Base-by-base conservation (phyloP, 441 rosid species). In the Pelargonium exstipulatum region DNA sequence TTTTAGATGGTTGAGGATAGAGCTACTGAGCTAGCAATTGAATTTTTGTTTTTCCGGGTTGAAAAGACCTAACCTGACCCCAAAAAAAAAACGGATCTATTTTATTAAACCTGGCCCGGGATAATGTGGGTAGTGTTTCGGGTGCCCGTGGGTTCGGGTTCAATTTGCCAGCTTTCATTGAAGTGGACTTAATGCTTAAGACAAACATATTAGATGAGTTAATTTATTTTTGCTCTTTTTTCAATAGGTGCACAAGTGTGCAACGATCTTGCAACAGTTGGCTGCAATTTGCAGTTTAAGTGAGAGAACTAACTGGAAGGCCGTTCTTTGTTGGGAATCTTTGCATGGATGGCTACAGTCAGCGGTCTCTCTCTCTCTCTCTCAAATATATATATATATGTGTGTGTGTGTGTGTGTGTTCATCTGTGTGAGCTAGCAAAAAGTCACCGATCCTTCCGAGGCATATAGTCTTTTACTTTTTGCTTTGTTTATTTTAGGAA, bases 231-330 rank as follows among this genome's bases (percentile, higher is more conserved):
- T 81, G 71, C 29, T 68, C 63, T 2, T 49, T 14, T 24, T 55
- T 68, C 73, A 46, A 62, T 80, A 94, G 96, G 99, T 91, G 64
- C 96, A 91, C 69, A 94, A 90, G 75, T 88, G 97, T 66, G 92
- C 96, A 6, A 89, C 94, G 9, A 88, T 95, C 74, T 82, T 95
- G 85, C 99, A 91, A 76, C 97, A 88, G 32, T 72, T 95, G 85
- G 96, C 99, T 66, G 96, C 96, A 66, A 78, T 91, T 74, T 91
- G 99, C 84, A 86, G 88, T 77, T 82, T 87, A 77, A 86, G 97
- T 22, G 97, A 91, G 77, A 84, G 88, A 79, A 83, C 86, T 7
- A 75, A 84, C 64, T 90, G 91, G 92, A 91, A 88, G 80, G 76
- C 85, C 62, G 73, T 90, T 74, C 84, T 90, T 68, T 83, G 86